These are phyloP conservation scores for Intubia oerlemansii DNA, from an alignment of 2,329 filamentous ascomycete species.

Conservation along the genomic window DNA sequence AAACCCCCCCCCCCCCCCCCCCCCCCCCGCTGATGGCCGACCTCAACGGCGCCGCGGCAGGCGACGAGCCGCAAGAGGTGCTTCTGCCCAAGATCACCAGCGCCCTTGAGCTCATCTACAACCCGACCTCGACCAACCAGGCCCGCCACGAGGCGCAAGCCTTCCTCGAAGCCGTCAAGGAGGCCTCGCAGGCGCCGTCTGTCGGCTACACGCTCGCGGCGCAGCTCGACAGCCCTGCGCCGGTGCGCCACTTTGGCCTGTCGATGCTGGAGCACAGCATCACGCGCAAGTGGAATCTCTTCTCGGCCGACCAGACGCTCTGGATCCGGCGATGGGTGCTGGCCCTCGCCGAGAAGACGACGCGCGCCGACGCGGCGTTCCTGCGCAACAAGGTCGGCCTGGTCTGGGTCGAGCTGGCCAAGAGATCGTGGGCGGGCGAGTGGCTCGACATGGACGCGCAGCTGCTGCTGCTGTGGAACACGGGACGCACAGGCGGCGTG, in stretches of 20 bases:
- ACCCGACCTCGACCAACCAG: constrained; percentile 58
- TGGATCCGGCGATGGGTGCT: constrained; percentile 59
- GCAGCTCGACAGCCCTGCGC: constrained; percentile 50
- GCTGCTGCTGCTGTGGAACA: constrained; percentile 66
- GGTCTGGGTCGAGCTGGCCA: constrained; percentile 86
- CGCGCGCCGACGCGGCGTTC: constrained; percentile 55
- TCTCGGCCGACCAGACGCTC: constrained; percentile 43
- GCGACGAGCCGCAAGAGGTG: constrained; percentile 5
- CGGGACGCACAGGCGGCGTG: constrained; percentile 18
- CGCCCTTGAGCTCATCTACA: constrained; percentile 76
- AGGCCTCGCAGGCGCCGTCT: constrained; percentile 54
- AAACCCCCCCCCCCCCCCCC: too few relatives aligned
- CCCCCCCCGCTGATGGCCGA: too few relatives aligned
- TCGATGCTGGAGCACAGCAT: constrained; percentile 81
- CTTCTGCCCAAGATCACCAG: constrained; percentile 51
- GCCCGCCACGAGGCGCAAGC: constrained; percentile 62
- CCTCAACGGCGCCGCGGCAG: constrained; percentile 1
- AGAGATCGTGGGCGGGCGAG: constrained; percentile 75
- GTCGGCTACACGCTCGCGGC: constrained; percentile 70
- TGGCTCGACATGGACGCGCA: constrained; percentile 90
- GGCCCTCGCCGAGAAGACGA: constrained; percentile 51
- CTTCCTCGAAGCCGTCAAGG: constrained; percentile 74
- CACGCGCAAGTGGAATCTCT: constrained; percentile 63
- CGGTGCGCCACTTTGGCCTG: constrained; percentile 84
- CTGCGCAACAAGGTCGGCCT: constrained; percentile 85